These are phyloP conservation scores for Lathyrus sativus DNA, from an alignment of 306 rosid species.

Conservation along the genomic window DNA sequence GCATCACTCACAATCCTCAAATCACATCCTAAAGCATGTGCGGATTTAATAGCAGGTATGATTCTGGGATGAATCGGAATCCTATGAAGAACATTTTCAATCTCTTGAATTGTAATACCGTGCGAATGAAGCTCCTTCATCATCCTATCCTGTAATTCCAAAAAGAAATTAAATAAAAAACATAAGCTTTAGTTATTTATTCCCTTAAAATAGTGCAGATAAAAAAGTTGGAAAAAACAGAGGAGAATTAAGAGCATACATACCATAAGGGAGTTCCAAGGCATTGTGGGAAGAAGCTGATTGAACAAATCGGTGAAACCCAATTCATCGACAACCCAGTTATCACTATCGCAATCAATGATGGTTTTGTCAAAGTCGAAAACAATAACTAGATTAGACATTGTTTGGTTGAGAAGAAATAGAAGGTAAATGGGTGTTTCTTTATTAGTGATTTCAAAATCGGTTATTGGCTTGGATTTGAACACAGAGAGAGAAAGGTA, in stretches of 20 bases:
- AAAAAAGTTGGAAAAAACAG: too few species aligned
- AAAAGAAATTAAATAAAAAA: too few species aligned
- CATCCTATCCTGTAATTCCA: conserved; percentile 62
- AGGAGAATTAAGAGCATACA: conserved; percentile 31
- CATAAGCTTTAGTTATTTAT: too few species aligned
- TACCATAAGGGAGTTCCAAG: conserved; percentile 92
- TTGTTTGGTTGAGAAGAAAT: neutral
- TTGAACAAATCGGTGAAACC: conserved; percentile 71
- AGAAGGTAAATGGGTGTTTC: neutral
- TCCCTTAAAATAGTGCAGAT: too few species aligned
- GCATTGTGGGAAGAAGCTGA: conserved; percentile 72
- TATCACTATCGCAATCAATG: conserved; percentile 73
- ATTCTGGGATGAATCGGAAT: conserved; percentile 59
- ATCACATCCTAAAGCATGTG: conserved; percentile 73
- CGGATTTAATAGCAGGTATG: conserved; percentile 66
- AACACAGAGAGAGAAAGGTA: neutral
- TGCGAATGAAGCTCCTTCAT: conserved; percentile 67
- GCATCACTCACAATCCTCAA: conserved; percentile 86
- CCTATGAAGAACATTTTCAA: conserved; percentile 51
- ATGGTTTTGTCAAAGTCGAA: conserved; percentile 89
- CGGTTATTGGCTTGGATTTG: conserved; percentile 15
- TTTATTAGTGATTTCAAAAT: too few species aligned
- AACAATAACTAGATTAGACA: conserved; percentile 60
- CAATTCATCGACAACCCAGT: conserved; percentile 74
- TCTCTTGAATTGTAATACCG: conserved; percentile 60